A percentile compares a stretch with the other conserved stretches of the same genome.
Conservation (phyloP, 768 basidiomycete genomes). For the Serendipita sp. region DNA sequence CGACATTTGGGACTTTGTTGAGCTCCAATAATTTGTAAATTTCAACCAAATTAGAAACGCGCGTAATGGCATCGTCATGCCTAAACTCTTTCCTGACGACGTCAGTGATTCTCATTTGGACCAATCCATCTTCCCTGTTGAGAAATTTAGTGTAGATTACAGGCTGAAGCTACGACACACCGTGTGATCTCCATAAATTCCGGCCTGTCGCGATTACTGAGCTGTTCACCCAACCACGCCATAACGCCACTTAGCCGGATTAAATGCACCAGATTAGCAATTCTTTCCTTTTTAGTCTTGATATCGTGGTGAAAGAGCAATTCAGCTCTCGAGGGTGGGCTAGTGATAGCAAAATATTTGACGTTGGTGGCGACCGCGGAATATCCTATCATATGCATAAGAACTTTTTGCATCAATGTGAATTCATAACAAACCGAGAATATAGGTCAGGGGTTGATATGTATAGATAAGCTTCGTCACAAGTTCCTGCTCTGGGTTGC, state of each 20-base stretch:
- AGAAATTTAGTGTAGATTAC: not conserved
- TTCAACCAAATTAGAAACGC: not conserved
- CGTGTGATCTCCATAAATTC: not conserved
- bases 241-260: not conserved
- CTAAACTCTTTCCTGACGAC: not conserved
- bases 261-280: not conserved
- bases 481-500: slow-evolving; percentile 15
- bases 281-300: not conserved
- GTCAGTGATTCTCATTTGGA: not conserved
- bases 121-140: not conserved
- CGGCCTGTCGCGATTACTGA: not conserved
- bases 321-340: slow-evolving; percentile 4
- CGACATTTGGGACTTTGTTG: not conserved
- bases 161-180: not conserved
- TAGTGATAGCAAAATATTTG: not conserved
- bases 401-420: not conserved
- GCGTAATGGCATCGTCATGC: not conserved
- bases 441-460: slow-evolving; percentile 17
- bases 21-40: not conserved
- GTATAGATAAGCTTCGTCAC: slow-evolving; percentile 14
- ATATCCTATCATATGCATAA: not conserved
- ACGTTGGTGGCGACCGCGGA: not conserved
- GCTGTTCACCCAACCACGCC: not conserved
- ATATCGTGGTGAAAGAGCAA: slow-evolving; percentile 12
- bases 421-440: slow-evolving; percentile 14